Base-by-base conservation (phyloP, 208 protist genomes). In the Acanthamoeba royreba region DNA sequence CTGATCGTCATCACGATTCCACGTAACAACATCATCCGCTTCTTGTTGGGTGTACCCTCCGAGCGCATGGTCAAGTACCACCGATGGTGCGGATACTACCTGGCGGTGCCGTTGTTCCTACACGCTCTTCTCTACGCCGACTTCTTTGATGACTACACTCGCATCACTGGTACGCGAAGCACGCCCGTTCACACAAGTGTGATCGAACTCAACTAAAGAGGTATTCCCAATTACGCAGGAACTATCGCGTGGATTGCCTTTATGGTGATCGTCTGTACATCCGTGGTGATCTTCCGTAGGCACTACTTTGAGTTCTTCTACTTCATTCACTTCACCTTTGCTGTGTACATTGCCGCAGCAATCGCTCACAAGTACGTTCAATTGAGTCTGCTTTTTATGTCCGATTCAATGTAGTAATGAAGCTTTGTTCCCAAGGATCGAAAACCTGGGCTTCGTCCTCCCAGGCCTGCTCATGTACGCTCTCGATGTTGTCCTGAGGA, bases 41-140 rank as follows among this genome's bases (percentile, higher is more conserved):
- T 72, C 47, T 33, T 90, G 38, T 13, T 90, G 31, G 83, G 83
- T 8, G 38, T 90, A 4, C 53, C 83, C 49, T 90, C 66, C 35
- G 83, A 90, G n/a, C 45, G 83, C 5, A 43, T 55, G 52, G 35
- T 90, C 47, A 90, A 90, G 83, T 90, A 90, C 83, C 83, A 90
- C 31, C 4, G 83, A 5, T 90, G 83, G 83, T 66, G 31, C 38
- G 83, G 83, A 31, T 72, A 90, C 38, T 90, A 90, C 53, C 11
- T 90, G 31, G 38, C 53, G 33, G 38, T 90, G 0, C 53, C 35
- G 47, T 49, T 72, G 4, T 46, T 90, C 53, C 83, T 90, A 31
- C 52, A 72, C 61, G 61, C 61, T 4, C 61, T 72, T 8, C 61
- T 72, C n/a, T 31, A 72, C 17, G 28, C 28, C n/a, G 61, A 72